Conservation (phyloP, 2,329 filamentous ascomycete genomes). For the Ophiostoma sp. region DNA sequence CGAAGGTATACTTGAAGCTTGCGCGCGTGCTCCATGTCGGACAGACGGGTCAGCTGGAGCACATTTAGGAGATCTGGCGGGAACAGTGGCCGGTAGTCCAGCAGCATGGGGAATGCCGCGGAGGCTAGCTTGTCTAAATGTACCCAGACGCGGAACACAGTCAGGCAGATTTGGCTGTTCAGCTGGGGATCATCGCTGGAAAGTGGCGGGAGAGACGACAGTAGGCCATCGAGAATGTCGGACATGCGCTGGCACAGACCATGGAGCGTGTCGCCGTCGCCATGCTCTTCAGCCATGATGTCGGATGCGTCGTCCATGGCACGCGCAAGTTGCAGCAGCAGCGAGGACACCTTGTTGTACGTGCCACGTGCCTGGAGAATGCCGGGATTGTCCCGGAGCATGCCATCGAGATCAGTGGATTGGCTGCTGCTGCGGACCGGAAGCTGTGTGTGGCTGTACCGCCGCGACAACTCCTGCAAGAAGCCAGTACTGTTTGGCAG, state of each 20-base stretch:
- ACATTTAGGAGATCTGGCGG: slow-evolving; percentile 46
- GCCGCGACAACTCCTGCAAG: neutral
- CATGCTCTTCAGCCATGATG: neutral
- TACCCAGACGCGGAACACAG: slow-evolving; percentile 53
- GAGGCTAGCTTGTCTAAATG: slow-evolving; percentile 46
- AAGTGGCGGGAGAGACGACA: slow-evolving; percentile 9
- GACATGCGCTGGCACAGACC: slow-evolving; percentile 32
- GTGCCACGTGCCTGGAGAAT: neutral
- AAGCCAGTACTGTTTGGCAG: neutral
- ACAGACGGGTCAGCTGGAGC: slow-evolving; percentile 44
- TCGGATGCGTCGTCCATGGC: neutral
- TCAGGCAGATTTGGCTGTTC: slow-evolving; percentile 49
- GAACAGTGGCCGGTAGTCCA: slow-evolving; percentile 48
- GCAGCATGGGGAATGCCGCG: slow-evolving; percentile 42
- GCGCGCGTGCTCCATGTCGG: slow-evolving; percentile 47
- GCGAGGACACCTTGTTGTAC: neutral
- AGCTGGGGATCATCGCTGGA: slow-evolving; percentile 44
- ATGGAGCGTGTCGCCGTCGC: neutral
- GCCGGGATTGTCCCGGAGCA: neutral
- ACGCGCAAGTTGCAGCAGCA: neutral
- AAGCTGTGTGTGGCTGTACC: neutral
- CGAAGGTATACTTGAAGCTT: slow-evolving; percentile 46
- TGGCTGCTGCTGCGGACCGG: neutral
- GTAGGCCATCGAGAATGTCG: slow-evolving; percentile 24
- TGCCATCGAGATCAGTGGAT: neutral